These are phyloP conservation scores for Auricularia auricula-judae DNA, from an alignment of 768 basidiomycete species.

Conservation along the genomic window DNA sequence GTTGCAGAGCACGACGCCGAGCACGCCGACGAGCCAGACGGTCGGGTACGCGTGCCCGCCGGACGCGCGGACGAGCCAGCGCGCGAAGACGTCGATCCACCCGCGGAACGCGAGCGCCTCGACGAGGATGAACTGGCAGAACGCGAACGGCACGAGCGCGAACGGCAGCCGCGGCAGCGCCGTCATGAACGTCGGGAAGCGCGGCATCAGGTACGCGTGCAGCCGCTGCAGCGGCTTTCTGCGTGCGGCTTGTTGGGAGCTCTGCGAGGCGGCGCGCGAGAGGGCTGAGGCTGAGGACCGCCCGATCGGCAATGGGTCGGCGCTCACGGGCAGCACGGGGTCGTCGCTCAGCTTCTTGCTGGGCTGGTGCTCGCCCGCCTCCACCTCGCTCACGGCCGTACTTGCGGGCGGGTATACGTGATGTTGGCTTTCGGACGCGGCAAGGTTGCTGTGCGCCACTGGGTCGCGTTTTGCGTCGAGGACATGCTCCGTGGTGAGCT, in stretches of 20 bases:
- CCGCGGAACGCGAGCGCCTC: constrained; percentile 71
- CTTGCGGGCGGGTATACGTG: neutral
- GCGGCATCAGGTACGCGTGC: constrained; percentile 3
- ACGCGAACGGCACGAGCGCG: constrained; percentile 79
- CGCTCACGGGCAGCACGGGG: neutral
- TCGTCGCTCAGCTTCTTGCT: neutral
- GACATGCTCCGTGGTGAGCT: neutral
- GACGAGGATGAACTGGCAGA: constrained; percentile 90
- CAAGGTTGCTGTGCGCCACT: neutral
- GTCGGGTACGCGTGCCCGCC: constrained; percentile 33
- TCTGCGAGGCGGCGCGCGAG: neutral
- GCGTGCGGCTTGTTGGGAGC: neutral
- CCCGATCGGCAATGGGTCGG: neutral
- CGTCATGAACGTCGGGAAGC: constrained; percentile 64
- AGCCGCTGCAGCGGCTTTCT: constrained; percentile 3
- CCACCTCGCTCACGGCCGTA: neutral
- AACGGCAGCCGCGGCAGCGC: constrained; percentile 65
- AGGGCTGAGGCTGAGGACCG: neutral
- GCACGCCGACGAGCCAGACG: constrained; percentile 57
- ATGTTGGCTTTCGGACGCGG: neutral
- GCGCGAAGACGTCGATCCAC: constrained; percentile 78
- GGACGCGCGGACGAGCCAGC: constrained; percentile 41
- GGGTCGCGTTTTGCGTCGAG: neutral
- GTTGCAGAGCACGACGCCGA: constrained; percentile 70
- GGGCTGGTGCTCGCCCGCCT: neutral